Base-by-base conservation (phyloP, 768 basidiomycete species). In the Leccinum barrowsii region DNA sequence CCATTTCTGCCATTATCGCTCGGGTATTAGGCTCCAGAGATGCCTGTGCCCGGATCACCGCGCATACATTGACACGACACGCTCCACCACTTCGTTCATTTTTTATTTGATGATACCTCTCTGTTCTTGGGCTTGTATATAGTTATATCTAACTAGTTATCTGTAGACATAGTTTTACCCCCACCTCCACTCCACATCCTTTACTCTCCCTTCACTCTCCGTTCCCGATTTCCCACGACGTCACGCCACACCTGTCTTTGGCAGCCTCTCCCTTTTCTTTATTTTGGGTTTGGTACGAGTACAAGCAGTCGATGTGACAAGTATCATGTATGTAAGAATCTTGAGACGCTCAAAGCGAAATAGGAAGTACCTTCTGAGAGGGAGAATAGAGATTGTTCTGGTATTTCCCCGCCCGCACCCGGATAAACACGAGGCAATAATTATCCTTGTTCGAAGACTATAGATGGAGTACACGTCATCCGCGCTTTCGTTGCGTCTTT, bases 61-160 rank as follows among this genome's bases (percentile, higher is more conserved):
- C 8, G 10, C 42, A 58, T 42, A 58, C 61, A 59, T 47, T 24
- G 19, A 19, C 37, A 40, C 37, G 37, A 40, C 37, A 7, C 37
- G 37, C 42, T 42, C 40, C 3, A 44, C 59, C 22, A 22, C 55
- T 67, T 59, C 37, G 65, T 65, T 63, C 61, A 17, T 47, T 35
- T 17, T 19, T 44, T 52, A 52, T 19, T 44, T 34, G 8, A 52
- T 54, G 57, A 58, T 60, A 60, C 54, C 50, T 49, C 7, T 13
- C 8, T 59, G 44, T 60, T 60, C 42, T 44, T 44, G 19, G 10
- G 56, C 47, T 30, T 68, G 67, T 70, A 68, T 66, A 70, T 72
- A 70, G 70, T 70, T 70, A 70, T 70, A 61, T 52, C 21, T 70
- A 72, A 70, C 59, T 68, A 68, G 63, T 50, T 52, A 32, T 46